Evolutionary conservation across 1,284 basidiomycete species (phyloP).

Genomic region (Ganoderma meredithae): DNA sequence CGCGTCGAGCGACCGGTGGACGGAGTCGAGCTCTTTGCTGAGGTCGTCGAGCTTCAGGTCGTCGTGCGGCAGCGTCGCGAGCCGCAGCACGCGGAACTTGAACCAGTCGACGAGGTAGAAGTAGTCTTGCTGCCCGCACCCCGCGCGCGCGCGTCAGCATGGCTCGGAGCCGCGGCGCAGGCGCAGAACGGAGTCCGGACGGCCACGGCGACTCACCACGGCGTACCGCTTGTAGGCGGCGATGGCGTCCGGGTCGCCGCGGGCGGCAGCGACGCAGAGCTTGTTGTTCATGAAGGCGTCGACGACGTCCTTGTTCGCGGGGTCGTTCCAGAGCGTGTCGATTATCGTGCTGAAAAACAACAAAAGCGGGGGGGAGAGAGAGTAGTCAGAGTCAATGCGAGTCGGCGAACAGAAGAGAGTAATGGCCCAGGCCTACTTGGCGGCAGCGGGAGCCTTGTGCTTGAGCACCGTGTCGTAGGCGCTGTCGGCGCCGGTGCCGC

Average conservation of each 20-base stretch:
- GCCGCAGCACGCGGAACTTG: constrained; percentile 1
- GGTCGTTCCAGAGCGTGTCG: background rate
- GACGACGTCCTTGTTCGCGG: background rate
- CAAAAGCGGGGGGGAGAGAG: no score
- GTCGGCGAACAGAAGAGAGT: background rate
- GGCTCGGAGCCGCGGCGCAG: no score
- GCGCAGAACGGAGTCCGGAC: no score
- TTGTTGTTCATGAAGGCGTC: constrained; percentile 1
- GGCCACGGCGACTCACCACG: no score
- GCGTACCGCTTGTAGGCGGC: background rate
- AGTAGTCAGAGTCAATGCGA: no score
- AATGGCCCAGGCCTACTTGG: background rate
- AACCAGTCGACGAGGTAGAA: constrained; percentile 1
- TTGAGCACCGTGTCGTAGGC: background rate
- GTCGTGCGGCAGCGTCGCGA: background rate
- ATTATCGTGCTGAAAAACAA: background rate
- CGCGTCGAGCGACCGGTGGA: background rate
- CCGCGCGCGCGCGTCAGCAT: no score
- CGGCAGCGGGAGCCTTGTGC: background rate
- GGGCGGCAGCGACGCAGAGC: background rate
- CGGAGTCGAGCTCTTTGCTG: background rate
- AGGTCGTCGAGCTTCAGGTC: background rate
- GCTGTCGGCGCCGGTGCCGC: background rate
- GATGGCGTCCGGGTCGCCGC: background rate
- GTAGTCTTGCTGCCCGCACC: background rate